Evolutionary conservation across 2,329 filamentous ascomycete species (phyloP), one percentile per base, ranked within the genome.

Genomic region (Samsoniella hepiali): DNA sequence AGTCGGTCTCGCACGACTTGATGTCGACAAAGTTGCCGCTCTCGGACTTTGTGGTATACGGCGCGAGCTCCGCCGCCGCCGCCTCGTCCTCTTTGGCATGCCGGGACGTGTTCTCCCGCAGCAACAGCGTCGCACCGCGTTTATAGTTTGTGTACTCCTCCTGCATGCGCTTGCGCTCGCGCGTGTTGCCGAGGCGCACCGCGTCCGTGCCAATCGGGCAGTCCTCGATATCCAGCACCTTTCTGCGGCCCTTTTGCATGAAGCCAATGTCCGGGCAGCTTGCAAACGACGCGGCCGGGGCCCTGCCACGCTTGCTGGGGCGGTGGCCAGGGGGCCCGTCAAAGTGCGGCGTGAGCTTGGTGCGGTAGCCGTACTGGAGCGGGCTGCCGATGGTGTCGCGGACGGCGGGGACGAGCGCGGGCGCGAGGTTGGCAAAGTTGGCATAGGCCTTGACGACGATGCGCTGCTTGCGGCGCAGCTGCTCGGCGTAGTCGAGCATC

Each of bases 331-430:
- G 85, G 1, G 93, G 91, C 0, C 87, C 90, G 72, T 96, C 90
- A 73, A 98, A 99, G 76, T 99, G 95, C 34, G 95, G 95, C 22
- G 95, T 99, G 68, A 99, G 83, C 78, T 99, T 99, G 27, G 95
- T 99, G 61, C 95, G 87, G 80, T 99, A 99, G 63, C 89, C 91
- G 76, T 96, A 98, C 76, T 96, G 88, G 66, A 97, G 77, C 2
- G 95, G 95, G 49, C 91, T 96, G 55, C 90, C 91, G 70, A 97
- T 93, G 9, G 95, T 99, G 67, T 96, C 90, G 57, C 83, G 84
- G 63, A 98, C 84, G 3, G 83, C 72, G 2, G 95, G 95, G 1
- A 98, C 81, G 27, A 90, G 80, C 64, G 90, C 87, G 0, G 90
- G 82, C 7, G 22, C 22, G 22, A 99, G 82, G 65, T 91, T 87